Base-by-base conservation (phyloP, 805 yeast species). In the Lachancea dasiensis region DNA sequence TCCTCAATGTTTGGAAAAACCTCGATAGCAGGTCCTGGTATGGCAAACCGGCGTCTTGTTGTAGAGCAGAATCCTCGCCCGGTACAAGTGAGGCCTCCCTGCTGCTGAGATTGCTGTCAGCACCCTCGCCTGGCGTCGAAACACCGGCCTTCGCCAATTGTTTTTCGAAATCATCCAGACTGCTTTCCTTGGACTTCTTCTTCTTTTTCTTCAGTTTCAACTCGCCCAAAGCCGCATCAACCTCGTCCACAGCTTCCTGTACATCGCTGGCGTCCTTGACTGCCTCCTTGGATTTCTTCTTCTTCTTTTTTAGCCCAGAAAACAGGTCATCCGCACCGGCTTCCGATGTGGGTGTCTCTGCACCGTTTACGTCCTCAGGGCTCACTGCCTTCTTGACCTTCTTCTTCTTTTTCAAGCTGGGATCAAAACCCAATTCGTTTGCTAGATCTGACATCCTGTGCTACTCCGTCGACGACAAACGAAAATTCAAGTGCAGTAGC, bases 141-240 rank as follows among this genome's bases (percentile, higher is more conserved):
- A 87, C 72, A 56, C 97, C 97, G 11, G 97, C 97, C 58, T 83
- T 72, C 59, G 86, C 95, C 52, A 90, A 72, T 56, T 85, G 85
- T 58, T 82, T 81, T 51, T 90, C 97, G 56, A 90, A 90, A 47
- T 84, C 95, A 52, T 79, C 77, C 18, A 80, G 76, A 35, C 72
- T 84, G 11, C 70, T 63, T 22, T 69, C 65, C 43, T 70, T 69
- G 16, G 71, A 58, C 70, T 75, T 75, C 81, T 86, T 86, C 77
- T 87, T 87, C 70, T 82, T 82, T 63, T 80, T 80, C 72, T 84
- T 83, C 63, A 81, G 70, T 52, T 77, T 79, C 55, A 81, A 63
- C 29, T 84, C 90, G 17, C 79, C 79, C 39, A 82, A 70, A 46
- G 79, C 75, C 46, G 79, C 84, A 23, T 79, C 68, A 26, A 75